phyloP scores from a whole-genome alignment of 2,329 filamentous ascomycete species.

The Fusarium verticillioides region DNA sequence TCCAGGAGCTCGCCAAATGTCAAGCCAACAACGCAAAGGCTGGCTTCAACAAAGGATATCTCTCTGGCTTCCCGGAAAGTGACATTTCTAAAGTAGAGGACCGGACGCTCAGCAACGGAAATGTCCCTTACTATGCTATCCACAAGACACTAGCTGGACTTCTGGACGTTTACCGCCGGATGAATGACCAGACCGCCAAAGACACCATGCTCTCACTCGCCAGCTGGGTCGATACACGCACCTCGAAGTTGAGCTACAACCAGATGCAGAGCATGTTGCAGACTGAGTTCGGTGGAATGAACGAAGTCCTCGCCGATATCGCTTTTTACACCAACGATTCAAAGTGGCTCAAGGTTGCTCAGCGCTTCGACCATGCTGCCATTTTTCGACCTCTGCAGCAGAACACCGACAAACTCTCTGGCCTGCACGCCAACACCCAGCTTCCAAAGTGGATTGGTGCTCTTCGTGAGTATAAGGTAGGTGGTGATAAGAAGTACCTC shows the following conservation, averaged over 20 bases:
- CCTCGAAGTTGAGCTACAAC: slow-evolving; percentile 52
- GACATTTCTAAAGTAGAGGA: slow-evolving; percentile 58
- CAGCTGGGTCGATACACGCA: slow-evolving; percentile 61
- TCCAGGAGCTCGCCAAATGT: slow-evolving; percentile 60
- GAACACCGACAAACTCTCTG: slow-evolving; percentile 57
- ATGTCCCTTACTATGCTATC: slow-evolving; percentile 65
- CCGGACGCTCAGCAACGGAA: slow-evolving; percentile 58
- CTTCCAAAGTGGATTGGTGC: slow-evolving; percentile 66
- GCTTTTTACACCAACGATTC: slow-evolving; percentile 58
- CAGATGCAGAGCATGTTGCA: slow-evolving; percentile 61
- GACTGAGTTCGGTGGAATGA: slow-evolving; percentile 66
- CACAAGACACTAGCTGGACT: slow-evolving; percentile 65
- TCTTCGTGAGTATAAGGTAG: slow-evolving; percentile 59
- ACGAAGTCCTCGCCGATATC: slow-evolving; percentile 61
- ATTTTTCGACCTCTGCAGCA: slow-evolving; percentile 60
- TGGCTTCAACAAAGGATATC: slow-evolving; percentile 58
- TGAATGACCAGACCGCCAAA: slow-evolving; percentile 55
- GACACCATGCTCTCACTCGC: slow-evolving; percentile 58
- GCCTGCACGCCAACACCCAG: slow-evolving; percentile 64
- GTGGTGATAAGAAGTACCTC: slow-evolving; percentile 56
- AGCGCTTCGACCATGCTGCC: slow-evolving; percentile 63
- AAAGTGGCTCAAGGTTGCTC: slow-evolving; percentile 58
- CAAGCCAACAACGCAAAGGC: slow-evolving; percentile 60
- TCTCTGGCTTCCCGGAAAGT: slow-evolving; percentile 64
- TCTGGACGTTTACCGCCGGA: slow-evolving; percentile 60